Evolutionary conservation across 768 basidiomycete genomes (phyloP).

Genomic region (Fomitopsis serialis): DNA sequence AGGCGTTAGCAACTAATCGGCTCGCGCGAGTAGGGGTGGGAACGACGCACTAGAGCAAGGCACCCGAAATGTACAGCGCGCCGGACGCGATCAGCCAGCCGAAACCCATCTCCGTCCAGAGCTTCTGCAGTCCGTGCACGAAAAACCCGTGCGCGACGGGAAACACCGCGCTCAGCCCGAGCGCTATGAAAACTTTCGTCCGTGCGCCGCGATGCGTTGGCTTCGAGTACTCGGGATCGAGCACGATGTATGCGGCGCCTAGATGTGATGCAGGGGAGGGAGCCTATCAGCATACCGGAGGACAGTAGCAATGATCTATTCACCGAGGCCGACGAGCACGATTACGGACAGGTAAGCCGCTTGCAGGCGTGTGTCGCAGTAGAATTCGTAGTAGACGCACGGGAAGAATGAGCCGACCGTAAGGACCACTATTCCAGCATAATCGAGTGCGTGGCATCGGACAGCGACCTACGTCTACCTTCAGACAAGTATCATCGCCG

Average conservation of each 20-base stretch:
- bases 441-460: conserved; percentile 63
- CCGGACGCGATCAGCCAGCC: conserved; percentile 66
- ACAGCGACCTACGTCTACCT: conserved; percentile 43
- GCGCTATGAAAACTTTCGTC: conserved; percentile 70
- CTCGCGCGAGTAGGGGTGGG: conserved; percentile 1
- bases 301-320: conserved; percentile 19
- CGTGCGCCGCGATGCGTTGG: conserved; percentile 72
- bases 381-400: conserved; percentile 74
- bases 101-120: conserved; percentile 62
- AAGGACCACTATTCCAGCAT: conserved; percentile 76
- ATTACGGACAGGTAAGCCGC: conserved; percentile 51
- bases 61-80: conserved; percentile 73
- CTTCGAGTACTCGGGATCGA: conserved; percentile 73
- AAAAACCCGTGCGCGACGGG: conserved; percentile 64
- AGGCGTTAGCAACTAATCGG: conserved; percentile 4
- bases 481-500: background rate
- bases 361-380: conserved; percentile 52
- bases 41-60: conserved; percentile 71
- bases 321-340: conserved; percentile 51
- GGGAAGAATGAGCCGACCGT: conserved; percentile 79
- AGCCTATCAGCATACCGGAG: background rate
- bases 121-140: conserved; percentile 49
- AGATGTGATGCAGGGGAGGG: background rate
- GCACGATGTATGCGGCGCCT: conserved; percentile 72
- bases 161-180: conserved; percentile 65